Evolutionary conservation across 768 basidiomycete species (phyloP), one percentile per base, ranked within the genome.

Genomic region (Russula sp.): DNA sequence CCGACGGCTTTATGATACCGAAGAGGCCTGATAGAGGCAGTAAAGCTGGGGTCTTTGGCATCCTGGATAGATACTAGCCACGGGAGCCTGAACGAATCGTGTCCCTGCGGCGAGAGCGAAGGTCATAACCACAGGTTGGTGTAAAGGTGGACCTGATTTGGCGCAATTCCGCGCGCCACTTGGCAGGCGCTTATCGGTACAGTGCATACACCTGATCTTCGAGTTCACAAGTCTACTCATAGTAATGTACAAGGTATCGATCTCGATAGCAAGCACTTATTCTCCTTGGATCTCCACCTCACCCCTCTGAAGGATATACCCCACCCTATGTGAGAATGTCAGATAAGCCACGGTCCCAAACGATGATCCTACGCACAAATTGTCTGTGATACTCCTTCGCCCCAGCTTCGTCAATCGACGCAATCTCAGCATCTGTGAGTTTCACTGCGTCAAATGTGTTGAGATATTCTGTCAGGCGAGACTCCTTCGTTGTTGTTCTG

Each of bases 1-100:
- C 96, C 0, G 93, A 89, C 1, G 97, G 97, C 73, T 99, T 99
- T 54, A 82, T 78, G 43, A 99, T 75, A 1, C 86, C 96, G 72
- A 99, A 95, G 22, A 98, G 76, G 35, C 81, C 90, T 55, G 89
- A 90, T 10, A 91, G 69, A 7, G 91, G 91, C 13, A 87, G 71
- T 0, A 79, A 67, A 13, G 82, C 35, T 14, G 36, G 36, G 9
- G 56, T 3, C n/a, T 47, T 58, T 11, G 61, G 61, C 61, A 62
- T 62, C 25, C 14, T 39, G n/a, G 25, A 2, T 11, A n/a, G 42
- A 51, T 56, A 16, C 14, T 34, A 25, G 51, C 29, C 20, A 29
- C 4, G 29, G n/a, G 22, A 11, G 36, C 42, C n/a, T 35, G 25
- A 25, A 22, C 16, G 48, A 39, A 5, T 39, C 14, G 38, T 14